A percentile compares a stretch with the other conserved stretches of the same genome.
These are phyloP conservation scores for Coniochaeta sp. DNA, from an alignment of 2,329 filamentous ascomycete species.

Conservation along the genomic window DNA sequence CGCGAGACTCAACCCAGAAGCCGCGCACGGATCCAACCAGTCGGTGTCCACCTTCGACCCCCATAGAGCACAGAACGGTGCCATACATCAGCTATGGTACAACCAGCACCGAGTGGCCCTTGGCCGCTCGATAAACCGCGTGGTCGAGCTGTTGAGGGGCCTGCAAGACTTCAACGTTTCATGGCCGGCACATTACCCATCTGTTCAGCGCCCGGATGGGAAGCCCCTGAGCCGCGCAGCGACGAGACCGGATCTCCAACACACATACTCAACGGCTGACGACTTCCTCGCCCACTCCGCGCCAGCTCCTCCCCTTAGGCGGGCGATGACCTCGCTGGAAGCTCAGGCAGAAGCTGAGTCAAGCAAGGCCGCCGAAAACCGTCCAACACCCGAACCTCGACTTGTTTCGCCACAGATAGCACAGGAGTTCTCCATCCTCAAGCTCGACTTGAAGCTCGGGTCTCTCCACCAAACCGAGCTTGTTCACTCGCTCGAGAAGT, in stretches of 20 bases:
- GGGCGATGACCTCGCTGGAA: constrained; percentile 67
- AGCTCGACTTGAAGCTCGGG: constrained; percentile 88
- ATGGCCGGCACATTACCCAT: constrained; percentile 95
- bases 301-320: constrained; percentile 36
- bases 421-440: constrained; percentile 91
- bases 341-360: constrained; percentile 59
- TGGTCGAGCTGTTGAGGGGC: constrained; percentile 74
- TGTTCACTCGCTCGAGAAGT: constrained; percentile 90
- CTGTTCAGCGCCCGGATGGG: constrained; percentile 58
- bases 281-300: constrained; percentile 31
- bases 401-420: constrained; percentile 88
- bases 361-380: constrained; percentile 61
- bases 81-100: constrained; percentile 90
- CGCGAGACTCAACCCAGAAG: constrained; percentile 23
- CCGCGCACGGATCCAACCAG: not conserved
- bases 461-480: constrained; percentile 80
- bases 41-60: constrained; percentile 49
- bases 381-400: constrained; percentile 62
- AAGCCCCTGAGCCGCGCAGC: constrained; percentile 36
- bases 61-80: constrained; percentile 64
- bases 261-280: constrained; percentile 54
- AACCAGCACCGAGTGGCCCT: constrained; percentile 85
- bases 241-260: constrained; percentile 54
- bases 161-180: constrained; percentile 83
- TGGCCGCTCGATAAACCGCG: constrained; percentile 79